A percentile compares a stretch with the other conserved stretches of the same genome.
These are phyloP conservation scores for Clarkia xantiana DNA, from an alignment of 345 rosid species.

Conservation along the genomic window DNA sequence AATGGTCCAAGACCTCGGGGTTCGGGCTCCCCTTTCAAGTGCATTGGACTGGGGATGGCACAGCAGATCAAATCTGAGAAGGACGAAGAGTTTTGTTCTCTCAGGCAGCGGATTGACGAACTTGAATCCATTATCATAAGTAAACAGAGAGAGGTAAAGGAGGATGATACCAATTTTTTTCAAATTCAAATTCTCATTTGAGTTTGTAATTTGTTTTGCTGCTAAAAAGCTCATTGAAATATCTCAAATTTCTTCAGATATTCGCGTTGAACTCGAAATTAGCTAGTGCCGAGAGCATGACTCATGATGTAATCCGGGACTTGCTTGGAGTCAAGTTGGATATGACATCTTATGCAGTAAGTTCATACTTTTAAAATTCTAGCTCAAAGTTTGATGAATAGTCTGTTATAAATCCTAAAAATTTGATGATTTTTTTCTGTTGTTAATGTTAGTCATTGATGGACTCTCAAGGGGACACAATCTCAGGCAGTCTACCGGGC, in stretches of 20 bases:
- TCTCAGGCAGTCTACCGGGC: slow-evolving; percentile 46
- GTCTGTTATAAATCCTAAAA: not conserved
- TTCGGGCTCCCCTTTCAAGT: slow-evolving; percentile 93
- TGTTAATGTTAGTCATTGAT: slow-evolving; percentile 48
- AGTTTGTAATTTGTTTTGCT: too few species aligned
- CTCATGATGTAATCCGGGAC: slow-evolving; percentile 86
- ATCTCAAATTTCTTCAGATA: slow-evolving; percentile 28
- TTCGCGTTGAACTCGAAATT: slow-evolving; percentile 72
- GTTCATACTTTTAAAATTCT: not conserved
- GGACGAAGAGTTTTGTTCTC: slow-evolving; percentile 67
- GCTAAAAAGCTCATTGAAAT: too few species aligned
- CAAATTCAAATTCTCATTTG: too few species aligned
- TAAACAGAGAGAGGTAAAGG: slow-evolving; percentile 74
- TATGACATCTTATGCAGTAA: slow-evolving; percentile 72
- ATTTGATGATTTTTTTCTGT: slow-evolving; percentile 5
- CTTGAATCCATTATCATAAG: slow-evolving; percentile 55
- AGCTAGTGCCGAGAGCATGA: slow-evolving; percentile 94
- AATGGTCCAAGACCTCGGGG: slow-evolving; percentile 48
- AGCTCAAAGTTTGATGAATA: too few species aligned
- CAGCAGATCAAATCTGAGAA: slow-evolving; percentile 80
- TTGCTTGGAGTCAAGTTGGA: slow-evolving; percentile 86
- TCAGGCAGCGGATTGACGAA: slow-evolving; percentile 72
- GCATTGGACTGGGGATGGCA: slow-evolving; percentile 80
- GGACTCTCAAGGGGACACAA: slow-evolving; percentile 57
- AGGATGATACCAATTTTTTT: not conserved